A percentile compares a stretch with the other conserved stretches of the same genome.
phyloP scores from a whole-genome alignment of 768 basidiomycete genomes.

The Leccinum longicurvipes region DNA sequence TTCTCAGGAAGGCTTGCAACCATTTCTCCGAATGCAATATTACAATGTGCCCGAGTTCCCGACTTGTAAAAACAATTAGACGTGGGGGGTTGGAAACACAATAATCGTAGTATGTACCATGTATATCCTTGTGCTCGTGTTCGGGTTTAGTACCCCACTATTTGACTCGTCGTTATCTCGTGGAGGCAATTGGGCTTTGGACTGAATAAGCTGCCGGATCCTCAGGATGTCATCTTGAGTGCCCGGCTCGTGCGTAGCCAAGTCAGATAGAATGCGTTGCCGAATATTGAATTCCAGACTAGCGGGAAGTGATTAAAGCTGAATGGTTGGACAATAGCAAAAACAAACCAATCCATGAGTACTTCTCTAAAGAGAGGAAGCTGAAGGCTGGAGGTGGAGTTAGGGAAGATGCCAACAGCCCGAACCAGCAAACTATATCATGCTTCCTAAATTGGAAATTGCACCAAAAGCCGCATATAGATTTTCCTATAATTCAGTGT shows the following conservation, averaged over 20 bases:
- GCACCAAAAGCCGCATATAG: background rate
- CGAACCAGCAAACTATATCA: background rate
- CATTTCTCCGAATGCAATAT: constrained; percentile 80
- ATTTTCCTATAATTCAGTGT: background rate
- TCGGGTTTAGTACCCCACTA: constrained; percentile 21
- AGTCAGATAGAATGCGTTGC: constrained; percentile 71
- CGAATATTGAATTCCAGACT: constrained; percentile 80
- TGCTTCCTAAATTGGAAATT: constrained; percentile 4
- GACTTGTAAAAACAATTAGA: constrained; percentile 41
- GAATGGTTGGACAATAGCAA: background rate
- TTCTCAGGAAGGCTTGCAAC: constrained; percentile 59
- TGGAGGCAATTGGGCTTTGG: constrained; percentile 51
- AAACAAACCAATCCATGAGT: constrained; percentile 50
- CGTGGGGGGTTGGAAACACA: background rate
- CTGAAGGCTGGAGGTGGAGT: too few relatives aligned
- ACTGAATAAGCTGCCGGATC: constrained; percentile 56
- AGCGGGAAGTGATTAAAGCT: background rate
- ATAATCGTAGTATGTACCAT: constrained; percentile 47
- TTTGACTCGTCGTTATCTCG: constrained; percentile 10
- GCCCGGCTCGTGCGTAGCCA: constrained; percentile 56
- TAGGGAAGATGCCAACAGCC: background rate
- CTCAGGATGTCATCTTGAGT: constrained; percentile 44
- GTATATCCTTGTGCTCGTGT: constrained; percentile 34
- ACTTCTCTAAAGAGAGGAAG: background rate
- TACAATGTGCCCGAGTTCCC: constrained; percentile 70